A percentile compares a stretch with the other conserved stretches of the same genome.
phyloP scores from a whole-genome alignment of 192 early-diverging fungal genomes.

The Linnemannia schmuckeri region DNA sequence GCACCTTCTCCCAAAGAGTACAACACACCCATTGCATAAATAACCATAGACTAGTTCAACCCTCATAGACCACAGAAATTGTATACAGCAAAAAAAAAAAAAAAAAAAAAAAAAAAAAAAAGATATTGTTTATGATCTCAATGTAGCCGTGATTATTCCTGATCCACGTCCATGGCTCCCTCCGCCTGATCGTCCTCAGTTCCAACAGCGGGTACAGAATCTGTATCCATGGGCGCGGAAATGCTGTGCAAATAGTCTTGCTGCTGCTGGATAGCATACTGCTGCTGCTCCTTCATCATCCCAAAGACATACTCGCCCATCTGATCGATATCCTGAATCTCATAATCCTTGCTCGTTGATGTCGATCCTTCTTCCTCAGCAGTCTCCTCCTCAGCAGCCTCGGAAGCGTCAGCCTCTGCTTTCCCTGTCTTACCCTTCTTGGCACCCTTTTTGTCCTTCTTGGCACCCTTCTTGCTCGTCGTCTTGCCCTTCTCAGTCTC shows the following conservation, averaged over 20 bases:
- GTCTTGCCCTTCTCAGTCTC: slow-evolving; percentile 19
- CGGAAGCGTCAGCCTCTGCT: not conserved
- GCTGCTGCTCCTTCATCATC: slow-evolving; percentile 55
- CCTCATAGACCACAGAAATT: too few relatives aligned
- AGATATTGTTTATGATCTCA: not conserved
- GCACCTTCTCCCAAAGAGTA: not conserved
- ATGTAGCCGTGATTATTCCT: not conserved
- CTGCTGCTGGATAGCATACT: slow-evolving; percentile 45
- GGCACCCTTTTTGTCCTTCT: slow-evolving; percentile 21
- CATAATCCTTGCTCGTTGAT: slow-evolving; percentile 24
- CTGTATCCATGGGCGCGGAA: slow-evolving; percentile 7
- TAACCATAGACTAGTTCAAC: not conserved
- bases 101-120: not conserved
- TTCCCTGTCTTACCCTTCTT: slow-evolving; percentile 17
- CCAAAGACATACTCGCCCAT: slow-evolving; percentile 54
- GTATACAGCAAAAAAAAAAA: not conserved
- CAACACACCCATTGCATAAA: not conserved
- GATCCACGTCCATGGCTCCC: not conserved
- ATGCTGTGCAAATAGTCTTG: slow-evolving; percentile 35
- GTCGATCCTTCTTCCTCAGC: not conserved
- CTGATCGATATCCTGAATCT: slow-evolving; percentile 36
- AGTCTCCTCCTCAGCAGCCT: not conserved
- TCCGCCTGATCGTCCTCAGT: not conserved
- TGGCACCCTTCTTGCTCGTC: slow-evolving; percentile 12
- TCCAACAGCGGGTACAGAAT: not conserved